phyloP scores from a whole-genome alignment of 2,329 filamentous ascomycete genomes.

The Endothia cerciana region DNA sequence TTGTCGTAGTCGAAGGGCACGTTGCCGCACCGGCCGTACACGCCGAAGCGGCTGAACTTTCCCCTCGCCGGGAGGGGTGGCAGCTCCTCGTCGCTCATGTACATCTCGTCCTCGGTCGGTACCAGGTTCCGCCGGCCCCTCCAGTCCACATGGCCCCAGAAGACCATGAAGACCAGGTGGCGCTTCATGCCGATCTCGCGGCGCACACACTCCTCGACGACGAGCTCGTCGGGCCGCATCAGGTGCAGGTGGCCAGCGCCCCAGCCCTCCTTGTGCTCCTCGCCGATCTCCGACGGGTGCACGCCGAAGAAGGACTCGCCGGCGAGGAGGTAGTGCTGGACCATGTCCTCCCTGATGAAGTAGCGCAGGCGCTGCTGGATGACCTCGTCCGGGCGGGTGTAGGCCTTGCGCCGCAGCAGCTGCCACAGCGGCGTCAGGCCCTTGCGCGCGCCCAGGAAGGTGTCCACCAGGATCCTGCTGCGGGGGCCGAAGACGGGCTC shows the following conservation, averaged over 20 bases:
- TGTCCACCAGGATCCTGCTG: conserved; percentile 53
- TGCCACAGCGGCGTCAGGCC: conserved; percentile 60
- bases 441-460: conserved; percentile 63
- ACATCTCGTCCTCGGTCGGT: conserved; percentile 54
- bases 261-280: conserved; percentile 60
- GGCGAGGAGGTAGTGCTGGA: conserved; percentile 44
- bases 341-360: conserved; percentile 17
- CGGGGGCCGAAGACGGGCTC: conserved; percentile 62
- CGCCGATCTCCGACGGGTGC: conserved; percentile 55
- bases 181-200: conserved; percentile 57
- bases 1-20: conserved; percentile 39
- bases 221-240: conserved; percentile 59
- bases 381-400: conserved; percentile 50
- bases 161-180: conserved; percentile 59
- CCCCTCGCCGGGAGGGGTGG: conserved; percentile 25
- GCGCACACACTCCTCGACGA: conserved; percentile 58
- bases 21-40: conserved; percentile 37
- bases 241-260: conserved; percentile 52
- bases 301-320: conserved; percentile 50
- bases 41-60: conserved; percentile 13
- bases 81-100: conserved; percentile 53
- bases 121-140: conserved; percentile 54
- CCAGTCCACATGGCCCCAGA: conserved; percentile 66
- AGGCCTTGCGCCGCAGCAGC: conserved; percentile 61
- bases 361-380: conserved; percentile 62